phyloP scores from a whole-genome alignment of 805 yeast species.

The Myxozyma udenii region DNA sequence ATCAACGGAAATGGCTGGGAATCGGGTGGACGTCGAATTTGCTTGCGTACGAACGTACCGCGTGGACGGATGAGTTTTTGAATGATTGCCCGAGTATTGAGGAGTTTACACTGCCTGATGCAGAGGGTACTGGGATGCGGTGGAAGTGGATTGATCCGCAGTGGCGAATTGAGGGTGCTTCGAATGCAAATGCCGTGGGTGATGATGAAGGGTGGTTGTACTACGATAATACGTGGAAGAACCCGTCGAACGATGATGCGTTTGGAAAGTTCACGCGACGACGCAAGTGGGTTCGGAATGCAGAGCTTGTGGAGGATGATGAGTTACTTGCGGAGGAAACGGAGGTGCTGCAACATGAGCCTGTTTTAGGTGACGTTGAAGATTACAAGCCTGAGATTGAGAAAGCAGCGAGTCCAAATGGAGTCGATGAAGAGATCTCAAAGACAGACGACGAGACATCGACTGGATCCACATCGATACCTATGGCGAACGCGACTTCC shows the following conservation, averaged over 20 bases:
- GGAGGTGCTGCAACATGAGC: slow-evolving; percentile 9
- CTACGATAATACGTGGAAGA: slow-evolving; percentile 92
- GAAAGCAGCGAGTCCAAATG: slow-evolving; percentile 13
- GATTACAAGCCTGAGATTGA: slow-evolving; percentile 21
- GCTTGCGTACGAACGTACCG: slow-evolving; percentile 85
- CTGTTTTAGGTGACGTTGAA: slow-evolving; percentile 14
- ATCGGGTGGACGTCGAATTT: slow-evolving; percentile 96
- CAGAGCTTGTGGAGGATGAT: slow-evolving; percentile 58
- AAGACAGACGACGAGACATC: neutral
- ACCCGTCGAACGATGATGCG: slow-evolving; percentile 81
- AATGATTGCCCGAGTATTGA: slow-evolving; percentile 81
- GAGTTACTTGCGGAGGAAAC: slow-evolving; percentile 18
- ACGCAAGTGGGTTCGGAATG: slow-evolving; percentile 94
- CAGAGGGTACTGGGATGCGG: slow-evolving; percentile 61
- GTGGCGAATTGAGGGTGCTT: slow-evolving; percentile 75
- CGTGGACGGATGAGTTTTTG: slow-evolving; percentile 96
- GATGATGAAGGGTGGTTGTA: slow-evolving; percentile 76
- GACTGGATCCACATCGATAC: slow-evolving; percentile 2
- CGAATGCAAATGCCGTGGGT: slow-evolving; percentile 2
- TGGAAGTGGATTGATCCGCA: slow-evolving; percentile 96
- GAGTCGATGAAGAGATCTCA: neutral
- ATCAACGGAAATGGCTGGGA: slow-evolving; percentile 95
- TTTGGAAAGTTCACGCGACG: slow-evolving; percentile 89
- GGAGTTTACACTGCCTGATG: slow-evolving; percentile 73
- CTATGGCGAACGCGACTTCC: neutral